Conservation (phyloP, 495 filamentous ascomycete species). For the Aspergillus ellipticus region DNA sequence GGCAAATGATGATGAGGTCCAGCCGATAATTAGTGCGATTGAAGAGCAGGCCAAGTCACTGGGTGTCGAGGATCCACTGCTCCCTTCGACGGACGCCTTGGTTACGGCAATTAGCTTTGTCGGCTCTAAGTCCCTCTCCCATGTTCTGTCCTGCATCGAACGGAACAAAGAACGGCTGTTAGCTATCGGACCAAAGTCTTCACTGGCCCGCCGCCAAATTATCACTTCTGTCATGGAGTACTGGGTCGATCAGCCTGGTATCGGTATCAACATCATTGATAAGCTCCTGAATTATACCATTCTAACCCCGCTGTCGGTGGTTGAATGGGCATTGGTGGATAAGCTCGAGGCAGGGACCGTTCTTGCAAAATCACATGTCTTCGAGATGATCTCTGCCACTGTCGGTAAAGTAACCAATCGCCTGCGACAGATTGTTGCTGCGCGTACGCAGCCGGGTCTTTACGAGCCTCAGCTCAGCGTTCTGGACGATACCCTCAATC, state of each 20-base stretch:
- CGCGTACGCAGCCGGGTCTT: slow-evolving; percentile 50
- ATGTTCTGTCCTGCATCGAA: slow-evolving; percentile 93
- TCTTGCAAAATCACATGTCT: slow-evolving; percentile 70
- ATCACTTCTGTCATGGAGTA: slow-evolving; percentile 86
- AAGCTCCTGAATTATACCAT: slow-evolving; percentile 98
- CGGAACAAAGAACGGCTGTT: slow-evolving; percentile 89
- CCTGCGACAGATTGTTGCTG: slow-evolving; percentile 73
- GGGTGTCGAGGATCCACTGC: slow-evolving; percentile 65
- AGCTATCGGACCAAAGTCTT: slow-evolving; percentile 67
- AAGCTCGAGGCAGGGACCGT: slow-evolving; percentile 60
- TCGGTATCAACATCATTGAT: slow-evolving; percentile 91
- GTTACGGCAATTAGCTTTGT: slow-evolving; percentile 89
- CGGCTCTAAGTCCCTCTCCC: slow-evolving; percentile 91
- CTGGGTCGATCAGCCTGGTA: slow-evolving; percentile 88
- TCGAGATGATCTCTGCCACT: slow-evolving; percentile 84
- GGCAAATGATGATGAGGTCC: slow-evolving; percentile 75
- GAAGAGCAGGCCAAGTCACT: slow-evolving; percentile 66
- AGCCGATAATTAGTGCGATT: slow-evolving; percentile 70
- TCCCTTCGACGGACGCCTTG: slow-evolving; percentile 85
- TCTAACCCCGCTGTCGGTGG: slow-evolving; percentile 72
- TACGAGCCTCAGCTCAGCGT: slow-evolving; percentile 58
- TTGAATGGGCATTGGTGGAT: slow-evolving; percentile 80
- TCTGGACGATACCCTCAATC: slow-evolving; percentile 59
- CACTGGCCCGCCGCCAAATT: slow-evolving; percentile 77
- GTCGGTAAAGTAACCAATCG: slow-evolving; percentile 90